Evolutionary conservation across 2,329 filamentous ascomycete species (phyloP).

Genomic region (Talaromyces albobiverticillius): DNA sequence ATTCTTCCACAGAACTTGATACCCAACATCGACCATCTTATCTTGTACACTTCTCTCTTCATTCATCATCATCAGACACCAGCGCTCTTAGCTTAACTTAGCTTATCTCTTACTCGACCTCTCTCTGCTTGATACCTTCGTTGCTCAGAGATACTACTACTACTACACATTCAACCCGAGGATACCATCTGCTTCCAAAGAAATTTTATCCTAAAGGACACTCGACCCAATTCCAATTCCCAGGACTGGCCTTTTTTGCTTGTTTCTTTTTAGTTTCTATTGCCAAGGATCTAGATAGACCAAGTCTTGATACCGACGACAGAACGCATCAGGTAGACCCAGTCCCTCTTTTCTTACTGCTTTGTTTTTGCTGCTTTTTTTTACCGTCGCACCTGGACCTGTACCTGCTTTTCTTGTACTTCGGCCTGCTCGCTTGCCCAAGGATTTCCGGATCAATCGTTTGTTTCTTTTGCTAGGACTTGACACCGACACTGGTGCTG

Average conservation of each 20-base stretch:
- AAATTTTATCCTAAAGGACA: conserved; percentile 4
- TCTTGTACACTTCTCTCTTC: no score
- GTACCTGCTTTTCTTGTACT: conserved; percentile 16
- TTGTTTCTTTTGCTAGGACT: background rate
- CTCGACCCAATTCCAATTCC: conserved; percentile 13
- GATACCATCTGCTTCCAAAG: conserved; percentile 9
- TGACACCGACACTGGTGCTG: conserved; percentile 12
- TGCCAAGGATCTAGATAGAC: conserved; percentile 14
- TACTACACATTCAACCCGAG: conserved; percentile 13
- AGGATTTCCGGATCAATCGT: conserved; percentile 18
- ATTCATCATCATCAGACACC: no score
- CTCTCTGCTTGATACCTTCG: background rate
- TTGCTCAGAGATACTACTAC: background rate
- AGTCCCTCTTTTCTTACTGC: conserved; percentile 29
- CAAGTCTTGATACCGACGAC: conserved; percentile 22
- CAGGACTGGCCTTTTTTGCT: conserved; percentile 24
- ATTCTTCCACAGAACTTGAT: conserved; percentile 3
- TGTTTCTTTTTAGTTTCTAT: conserved; percentile 23
- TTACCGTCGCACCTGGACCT: conserved; percentile 17
- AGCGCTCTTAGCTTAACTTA: no score
- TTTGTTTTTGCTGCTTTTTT: conserved; percentile 22
- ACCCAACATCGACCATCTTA: conserved; percentile 2
- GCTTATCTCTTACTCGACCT: background rate
- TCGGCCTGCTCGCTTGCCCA: conserved; percentile 2
- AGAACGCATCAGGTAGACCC: conserved; percentile 38